These are phyloP conservation scores for Myxozyma sirexii DNA, from an alignment of 805 yeast genomes.

Conservation along the genomic window DNA sequence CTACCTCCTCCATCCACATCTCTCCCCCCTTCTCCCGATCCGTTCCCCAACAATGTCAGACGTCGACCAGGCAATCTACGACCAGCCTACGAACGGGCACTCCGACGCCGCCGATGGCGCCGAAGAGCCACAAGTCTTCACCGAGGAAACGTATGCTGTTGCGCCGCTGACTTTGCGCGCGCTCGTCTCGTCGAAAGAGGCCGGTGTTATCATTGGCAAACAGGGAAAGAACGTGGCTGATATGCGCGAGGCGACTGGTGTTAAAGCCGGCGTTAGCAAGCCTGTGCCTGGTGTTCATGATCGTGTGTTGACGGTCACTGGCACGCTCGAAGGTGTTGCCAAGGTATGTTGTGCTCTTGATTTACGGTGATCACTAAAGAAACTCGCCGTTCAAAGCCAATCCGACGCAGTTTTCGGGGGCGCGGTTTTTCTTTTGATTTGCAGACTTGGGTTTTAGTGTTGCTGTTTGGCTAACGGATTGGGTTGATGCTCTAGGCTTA, in stretches of 20 bases:
- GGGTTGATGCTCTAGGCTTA: slow-evolving; percentile 51
- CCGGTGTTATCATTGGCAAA: slow-evolving; percentile 87
- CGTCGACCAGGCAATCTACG: slow-evolving; percentile 18
- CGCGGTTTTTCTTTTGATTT: too few relatives aligned
- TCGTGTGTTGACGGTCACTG: slow-evolving; percentile 77
- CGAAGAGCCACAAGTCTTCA: slow-evolving; percentile 3
- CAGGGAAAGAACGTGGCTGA: slow-evolving; percentile 77
- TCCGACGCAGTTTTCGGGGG: too few relatives aligned
- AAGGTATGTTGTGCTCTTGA: slow-evolving; percentile 3
- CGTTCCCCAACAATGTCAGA: slow-evolving; percentile 17
- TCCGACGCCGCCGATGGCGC: slow-evolving; percentile 3
- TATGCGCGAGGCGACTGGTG: slow-evolving; percentile 71
- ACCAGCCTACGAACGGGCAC: slow-evolving; percentile 11
- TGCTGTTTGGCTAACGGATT: too few relatives aligned
- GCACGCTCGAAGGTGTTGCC: slow-evolving; percentile 68
- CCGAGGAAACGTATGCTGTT: slow-evolving; percentile 23
- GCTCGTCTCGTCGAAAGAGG: slow-evolving; percentile 79
- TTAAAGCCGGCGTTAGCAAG: slow-evolving; percentile 85
- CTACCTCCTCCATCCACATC: not conserved
- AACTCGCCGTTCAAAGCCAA: too few relatives aligned
- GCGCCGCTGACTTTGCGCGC: slow-evolving; percentile 49
- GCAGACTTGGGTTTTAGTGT: too few relatives aligned
- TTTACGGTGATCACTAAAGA: not conserved
- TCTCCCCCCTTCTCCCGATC: not conserved
- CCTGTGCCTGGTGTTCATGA: slow-evolving; percentile 80